A percentile compares a stretch with the other conserved stretches of the same genome.
Conservation (phyloP, 257 asterid genomes). For the Solanum virginianum region DNA sequence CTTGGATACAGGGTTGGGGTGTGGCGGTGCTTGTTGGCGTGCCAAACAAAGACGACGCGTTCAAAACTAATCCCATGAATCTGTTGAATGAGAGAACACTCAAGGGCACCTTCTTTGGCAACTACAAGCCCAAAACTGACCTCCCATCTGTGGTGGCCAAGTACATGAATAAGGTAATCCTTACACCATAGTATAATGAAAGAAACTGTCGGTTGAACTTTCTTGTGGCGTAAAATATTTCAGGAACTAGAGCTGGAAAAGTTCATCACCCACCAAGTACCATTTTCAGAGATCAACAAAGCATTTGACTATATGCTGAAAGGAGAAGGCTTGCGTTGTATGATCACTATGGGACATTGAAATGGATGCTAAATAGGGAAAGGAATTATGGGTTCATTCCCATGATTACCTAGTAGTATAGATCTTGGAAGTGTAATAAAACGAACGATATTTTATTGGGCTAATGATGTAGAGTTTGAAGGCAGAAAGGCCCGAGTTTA, state of each 20-base stretch:
- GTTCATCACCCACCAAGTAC: slow-evolving; percentile 23
- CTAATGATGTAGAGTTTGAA: background rate
- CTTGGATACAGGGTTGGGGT: slow-evolving; percentile 68
- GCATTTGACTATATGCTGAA: slow-evolving; percentile 28
- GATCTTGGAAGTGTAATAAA: background rate
- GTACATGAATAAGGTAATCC: slow-evolving; percentile 58
- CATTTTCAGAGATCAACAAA: slow-evolving; percentile 29
- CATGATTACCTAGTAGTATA: background rate
- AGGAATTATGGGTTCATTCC: background rate
- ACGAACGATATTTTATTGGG: background rate
- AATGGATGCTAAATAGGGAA: background rate
- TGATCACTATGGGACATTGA: slow-evolving; percentile 16
- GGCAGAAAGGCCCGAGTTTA: background rate
- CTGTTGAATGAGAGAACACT: slow-evolving; percentile 73
- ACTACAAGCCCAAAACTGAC: slow-evolving; percentile 72
- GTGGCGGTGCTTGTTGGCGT: slow-evolving; percentile 91
- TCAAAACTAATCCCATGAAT: slow-evolving; percentile 65
- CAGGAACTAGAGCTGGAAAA: slow-evolving; percentile 34
- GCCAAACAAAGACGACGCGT: slow-evolving; percentile 56
- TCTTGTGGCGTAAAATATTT: background rate
- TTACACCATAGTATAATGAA: background rate
- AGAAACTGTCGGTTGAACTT: background rate
- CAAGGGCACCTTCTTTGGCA: slow-evolving; percentile 79
- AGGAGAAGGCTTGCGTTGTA: slow-evolving; percentile 31
- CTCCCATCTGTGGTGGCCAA: slow-evolving; percentile 58